Percentiles rank a stretch among this genome's conserved stretches.
Conservation (phyloP, 345 rosid genomes). For the Eucalyptus cloeziana region DNA sequence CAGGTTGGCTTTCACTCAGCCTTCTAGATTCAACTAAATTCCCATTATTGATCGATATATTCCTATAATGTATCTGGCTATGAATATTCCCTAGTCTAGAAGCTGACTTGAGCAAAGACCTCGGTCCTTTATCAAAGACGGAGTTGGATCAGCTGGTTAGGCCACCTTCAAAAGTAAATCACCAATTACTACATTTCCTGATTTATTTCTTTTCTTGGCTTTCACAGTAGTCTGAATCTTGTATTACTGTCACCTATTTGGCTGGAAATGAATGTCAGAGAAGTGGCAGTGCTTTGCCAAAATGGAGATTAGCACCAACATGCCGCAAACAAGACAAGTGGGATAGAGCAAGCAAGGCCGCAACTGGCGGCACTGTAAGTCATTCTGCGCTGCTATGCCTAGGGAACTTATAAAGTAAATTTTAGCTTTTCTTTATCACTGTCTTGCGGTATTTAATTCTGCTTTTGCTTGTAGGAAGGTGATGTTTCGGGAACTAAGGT, state of each 20-base stretch:
- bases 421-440: not conserved
- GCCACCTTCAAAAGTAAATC: conserved; percentile 23
- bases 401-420: not conserved
- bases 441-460: not conserved
- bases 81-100: conserved; percentile 35
- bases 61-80: not conserved
- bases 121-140: conserved; percentile 28
- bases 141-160: conserved; percentile 7
- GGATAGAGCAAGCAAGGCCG: conserved; percentile 79
- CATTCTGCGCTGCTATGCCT: not conserved
- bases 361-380: conserved; percentile 77
- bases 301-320: conserved; percentile 73
- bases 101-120: conserved; percentile 77
- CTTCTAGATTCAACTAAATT: not conserved
- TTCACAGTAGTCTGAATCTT: not conserved
- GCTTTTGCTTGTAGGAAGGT: conserved; percentile 34
- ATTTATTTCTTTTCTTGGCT: not conserved
- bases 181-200: not conserved
- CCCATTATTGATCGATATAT: not conserved
- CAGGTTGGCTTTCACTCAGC: conserved; percentile 33
- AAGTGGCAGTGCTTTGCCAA: conserved; percentile 5
- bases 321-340: conserved; percentile 85
- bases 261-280: conserved; percentile 5
- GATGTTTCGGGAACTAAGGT: conserved; percentile 48
- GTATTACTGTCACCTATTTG: not conserved